These are phyloP conservation scores for Gaeumannomyces tritici DNA, from an alignment of 2,329 filamentous ascomycete genomes.

Conservation along the genomic window DNA sequence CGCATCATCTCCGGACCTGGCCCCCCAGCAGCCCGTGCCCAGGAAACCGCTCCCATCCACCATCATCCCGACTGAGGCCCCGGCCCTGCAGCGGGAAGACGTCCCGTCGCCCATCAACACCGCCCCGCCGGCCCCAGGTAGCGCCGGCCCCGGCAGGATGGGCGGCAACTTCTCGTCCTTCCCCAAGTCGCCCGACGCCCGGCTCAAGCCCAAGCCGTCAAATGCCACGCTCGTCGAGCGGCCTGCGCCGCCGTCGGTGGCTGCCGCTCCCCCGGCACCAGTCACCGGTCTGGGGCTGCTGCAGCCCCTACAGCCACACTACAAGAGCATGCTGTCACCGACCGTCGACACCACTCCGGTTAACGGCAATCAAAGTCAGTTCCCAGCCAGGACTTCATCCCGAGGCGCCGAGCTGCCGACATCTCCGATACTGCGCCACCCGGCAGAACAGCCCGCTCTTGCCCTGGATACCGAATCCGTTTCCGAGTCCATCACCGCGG, in stretches of 20 bases:
- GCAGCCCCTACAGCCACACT: neutral
- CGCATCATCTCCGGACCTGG: conserved; percentile 31
- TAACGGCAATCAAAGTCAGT: conserved; percentile 10
- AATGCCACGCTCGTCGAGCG: neutral
- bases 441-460: neutral
- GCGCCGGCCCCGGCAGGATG: conserved; percentile 1
- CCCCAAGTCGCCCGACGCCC: conserved; percentile 1
- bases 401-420: conserved; percentile 1
- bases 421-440: neutral
- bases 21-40: neutral
- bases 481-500: neutral
- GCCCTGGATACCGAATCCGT: neutral
- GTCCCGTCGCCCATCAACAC: conserved; percentile 2
- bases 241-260: too few species aligned
- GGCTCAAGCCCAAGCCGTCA: neutral
- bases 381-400: conserved; percentile 23
- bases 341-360: neutral
- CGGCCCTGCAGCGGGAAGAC: conserved; percentile 5
- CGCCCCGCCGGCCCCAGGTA: neutral
- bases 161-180: conserved; percentile 1
- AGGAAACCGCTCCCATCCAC: neutral
- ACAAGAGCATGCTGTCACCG: neutral
- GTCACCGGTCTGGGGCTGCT: neutral
- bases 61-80: conserved; percentile 2
- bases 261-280: too few species aligned